These are phyloP conservation scores for Pythium aphanidermatum DNA, from an alignment of 352 stramenopile genomes.

Conservation along the genomic window DNA sequence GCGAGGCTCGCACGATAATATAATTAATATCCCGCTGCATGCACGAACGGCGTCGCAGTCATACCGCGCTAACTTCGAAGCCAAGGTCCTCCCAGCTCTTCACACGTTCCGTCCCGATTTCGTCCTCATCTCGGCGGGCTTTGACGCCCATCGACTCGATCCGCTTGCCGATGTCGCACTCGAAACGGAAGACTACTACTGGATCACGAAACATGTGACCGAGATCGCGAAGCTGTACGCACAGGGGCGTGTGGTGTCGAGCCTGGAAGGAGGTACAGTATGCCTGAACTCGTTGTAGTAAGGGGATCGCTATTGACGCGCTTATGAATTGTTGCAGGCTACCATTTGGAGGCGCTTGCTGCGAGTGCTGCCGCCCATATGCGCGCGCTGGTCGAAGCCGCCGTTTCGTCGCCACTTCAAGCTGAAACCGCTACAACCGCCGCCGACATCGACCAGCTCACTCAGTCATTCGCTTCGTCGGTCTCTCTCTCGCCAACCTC, in stretches of 20 bases:
- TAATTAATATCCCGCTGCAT: constrained; percentile 36
- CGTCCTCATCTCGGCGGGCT: constrained; percentile 93
- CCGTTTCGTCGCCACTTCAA: constrained; percentile 8
- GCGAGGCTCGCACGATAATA: constrained; percentile 64
- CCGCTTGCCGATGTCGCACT: constrained; percentile 82
- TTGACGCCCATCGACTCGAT: constrained; percentile 93
- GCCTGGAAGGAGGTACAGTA: constrained; percentile 53
- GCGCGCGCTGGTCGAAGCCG: constrained; percentile 25
- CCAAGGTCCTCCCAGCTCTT: constrained; percentile 81
- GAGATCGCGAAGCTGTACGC: constrained; percentile 35
- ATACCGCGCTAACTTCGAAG: constrained; percentile 61
- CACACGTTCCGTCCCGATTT: constrained; percentile 89
- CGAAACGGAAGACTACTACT: constrained; percentile 43
- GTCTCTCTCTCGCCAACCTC: too few relatives aligned
- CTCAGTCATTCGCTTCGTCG: too few relatives aligned
- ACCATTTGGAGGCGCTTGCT: constrained; percentile 29
- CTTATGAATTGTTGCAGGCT: constrained; percentile 18
- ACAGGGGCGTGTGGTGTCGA: constrained; percentile 42
- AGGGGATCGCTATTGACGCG: not conserved
- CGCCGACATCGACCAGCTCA: constrained; percentile 6
- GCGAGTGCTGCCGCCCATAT: constrained; percentile 29
- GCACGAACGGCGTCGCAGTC: constrained; percentile 45
- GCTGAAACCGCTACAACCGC: not conserved
- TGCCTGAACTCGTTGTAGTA: not conserved
- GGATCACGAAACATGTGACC: constrained; percentile 37